Evolutionary conservation across 495 filamentous ascomycete genomes (phyloP), one percentile per base, ranked within the genome.

Genomic region (Xylaria venustula): DNA sequence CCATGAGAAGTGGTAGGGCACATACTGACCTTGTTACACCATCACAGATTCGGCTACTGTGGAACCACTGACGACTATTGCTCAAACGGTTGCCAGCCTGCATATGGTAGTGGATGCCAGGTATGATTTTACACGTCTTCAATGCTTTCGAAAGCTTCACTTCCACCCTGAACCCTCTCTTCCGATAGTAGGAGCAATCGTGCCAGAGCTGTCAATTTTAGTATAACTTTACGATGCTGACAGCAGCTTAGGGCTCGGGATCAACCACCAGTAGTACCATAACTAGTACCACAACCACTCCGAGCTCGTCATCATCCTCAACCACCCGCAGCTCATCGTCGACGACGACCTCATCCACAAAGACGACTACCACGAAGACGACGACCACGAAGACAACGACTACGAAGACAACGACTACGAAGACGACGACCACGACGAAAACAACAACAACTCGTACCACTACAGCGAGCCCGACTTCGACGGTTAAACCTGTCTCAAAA

Each of bases 11-110:
- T 11, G n/a, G 40, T 47, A 45, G 40, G 26, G 41, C n/a, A 32
- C 41, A 30, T 37, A 11, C 48, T 34, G 7, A 37, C 23, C 3
- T 28, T 58, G 41, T 49, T 62, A 58, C 60, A 58, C 19, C 26
- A 17, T 40, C 42, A 37, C 50, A 71, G 69, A 61, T 54, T 71
- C 60, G 66, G 72, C 28, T 74, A 60, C 46, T 78, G 76, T 50
- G 72, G 75, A 37, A 66, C 63, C 50, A 75, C 69, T n/a, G 64
- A 67, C 48, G 67, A 79, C 65, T 71, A 74, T 52, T 80, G 71
- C 63, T 63, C 51, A 54, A 68, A 63, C 12, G 77, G 77, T 2
- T 80, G 77, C 61, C 76, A 77, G 40, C 7, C 67, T 1, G 64
- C 20, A 0, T 76, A 73, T 54, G 74, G 77, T n/a, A 69, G 62